These are phyloP conservation scores for Crepidotus variabilis DNA, from an alignment of 768 basidiomycete genomes.

Conservation along the genomic window DNA sequence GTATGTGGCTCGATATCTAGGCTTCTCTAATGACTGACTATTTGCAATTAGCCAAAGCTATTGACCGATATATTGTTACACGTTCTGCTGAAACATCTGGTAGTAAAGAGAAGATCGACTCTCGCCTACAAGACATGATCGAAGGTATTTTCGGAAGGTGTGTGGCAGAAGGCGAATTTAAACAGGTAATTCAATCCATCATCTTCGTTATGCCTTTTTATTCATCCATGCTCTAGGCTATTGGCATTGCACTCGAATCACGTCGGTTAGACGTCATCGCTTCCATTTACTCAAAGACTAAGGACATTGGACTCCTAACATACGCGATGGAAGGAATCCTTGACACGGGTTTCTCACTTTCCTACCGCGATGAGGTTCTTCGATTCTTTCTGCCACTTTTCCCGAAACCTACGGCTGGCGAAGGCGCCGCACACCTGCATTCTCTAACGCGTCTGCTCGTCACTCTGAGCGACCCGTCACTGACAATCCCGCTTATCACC, in stretches of 20 bases:
- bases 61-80: slow-evolving; percentile 85
- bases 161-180: slow-evolving; percentile 85
- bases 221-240: slow-evolving; percentile 50
- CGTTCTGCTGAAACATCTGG: slow-evolving; percentile 54
- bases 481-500: slow-evolving; percentile 70
- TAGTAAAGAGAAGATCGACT: slow-evolving; percentile 65
- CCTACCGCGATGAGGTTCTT: slow-evolving; percentile 79
- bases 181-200: slow-evolving; percentile 57
- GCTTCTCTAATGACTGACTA: not conserved
- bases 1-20: slow-evolving; percentile 45
- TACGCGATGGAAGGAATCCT: slow-evolving; percentile 93
- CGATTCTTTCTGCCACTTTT: slow-evolving; percentile 84
- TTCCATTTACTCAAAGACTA: slow-evolving; percentile 66
- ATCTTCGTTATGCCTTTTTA: slow-evolving; percentile 11
- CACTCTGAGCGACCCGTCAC: slow-evolving; percentile 76
- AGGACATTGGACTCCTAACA: slow-evolving; percentile 75
- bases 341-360: slow-evolving; percentile 84
- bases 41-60: slow-evolving; percentile 73
- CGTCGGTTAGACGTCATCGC: slow-evolving; percentile 84
- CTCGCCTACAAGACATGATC: slow-evolving; percentile 77
- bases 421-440: slow-evolving; percentile 72
- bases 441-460: slow-evolving; percentile 87
- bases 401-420: slow-evolving; percentile 66
- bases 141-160: slow-evolving; percentile 87
- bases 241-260: slow-evolving; percentile 93